A percentile compares a stretch with the other conserved stretches of the same genome.
These are phyloP conservation scores for Clavispora phyllophila DNA, from an alignment of 805 yeast species.

Conservation along the genomic window DNA sequence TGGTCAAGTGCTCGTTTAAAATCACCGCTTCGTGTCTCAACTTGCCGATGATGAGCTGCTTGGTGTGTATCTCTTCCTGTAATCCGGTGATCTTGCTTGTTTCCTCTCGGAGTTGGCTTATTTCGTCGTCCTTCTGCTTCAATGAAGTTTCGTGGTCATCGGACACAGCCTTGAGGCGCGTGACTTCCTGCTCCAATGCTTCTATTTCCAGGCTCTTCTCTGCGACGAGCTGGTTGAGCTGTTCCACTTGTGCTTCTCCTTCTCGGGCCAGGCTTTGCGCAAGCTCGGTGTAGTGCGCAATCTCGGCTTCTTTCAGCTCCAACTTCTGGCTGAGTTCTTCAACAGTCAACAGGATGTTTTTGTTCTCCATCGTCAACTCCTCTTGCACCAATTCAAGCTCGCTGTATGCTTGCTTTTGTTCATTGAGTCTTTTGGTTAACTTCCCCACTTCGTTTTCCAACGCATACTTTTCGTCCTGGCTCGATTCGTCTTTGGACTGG, in stretches of 20 bases:
- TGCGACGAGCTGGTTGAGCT: conserved; percentile 6
- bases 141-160: conserved; percentile 7
- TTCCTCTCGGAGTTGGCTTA: conserved; percentile 15
- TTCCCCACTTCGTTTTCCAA: conserved; percentile 36
- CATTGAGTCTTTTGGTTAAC: conserved; percentile 35
- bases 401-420: conserved; percentile 35
- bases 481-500: conserved; percentile 28
- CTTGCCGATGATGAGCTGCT: conserved; percentile 79
- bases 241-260: conserved; percentile 2
- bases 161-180: background rate
- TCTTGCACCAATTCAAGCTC: conserved; percentile 37
- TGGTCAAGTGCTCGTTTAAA: conserved; percentile 90
- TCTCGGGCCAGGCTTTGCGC: conserved; percentile 4
- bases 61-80: conserved; percentile 49
- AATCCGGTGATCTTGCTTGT: conserved; percentile 40
- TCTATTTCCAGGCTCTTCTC: conserved; percentile 6
- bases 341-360: conserved; percentile 36
- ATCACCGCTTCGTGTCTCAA: conserved; percentile 92
- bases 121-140: conserved; percentile 2
- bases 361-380: conserved; percentile 35
- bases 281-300: conserved; percentile 2
- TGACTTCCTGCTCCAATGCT: background rate
- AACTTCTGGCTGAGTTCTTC: conserved; percentile 44
- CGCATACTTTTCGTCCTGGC: conserved; percentile 36
- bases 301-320: conserved; percentile 21